phyloP scores from a whole-genome alignment of 768 basidiomycete genomes.

The Boletus bicolor region DNA sequence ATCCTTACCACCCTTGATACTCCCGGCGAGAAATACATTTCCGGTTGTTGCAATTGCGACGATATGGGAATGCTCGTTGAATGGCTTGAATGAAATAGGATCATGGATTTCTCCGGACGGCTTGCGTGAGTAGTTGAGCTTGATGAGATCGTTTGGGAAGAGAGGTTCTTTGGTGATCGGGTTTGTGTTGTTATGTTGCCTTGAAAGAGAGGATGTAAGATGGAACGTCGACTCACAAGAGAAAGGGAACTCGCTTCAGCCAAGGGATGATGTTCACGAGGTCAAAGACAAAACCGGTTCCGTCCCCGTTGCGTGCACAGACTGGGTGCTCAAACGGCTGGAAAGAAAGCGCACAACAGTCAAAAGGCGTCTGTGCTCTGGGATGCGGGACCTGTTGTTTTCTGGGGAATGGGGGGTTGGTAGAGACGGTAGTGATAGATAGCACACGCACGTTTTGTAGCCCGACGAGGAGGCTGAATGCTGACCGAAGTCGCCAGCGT shows the following conservation, averaged over 20 bases:
- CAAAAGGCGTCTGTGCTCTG: constrained; percentile 71
- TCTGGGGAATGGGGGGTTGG: constrained; percentile 34
- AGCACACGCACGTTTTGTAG: constrained; percentile 54
- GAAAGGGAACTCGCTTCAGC: constrained; percentile 64
- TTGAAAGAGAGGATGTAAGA: constrained; percentile 30
- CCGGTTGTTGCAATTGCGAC: constrained; percentile 87
- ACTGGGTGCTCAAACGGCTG: constrained; percentile 90
- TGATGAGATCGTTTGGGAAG: constrained; percentile 69
- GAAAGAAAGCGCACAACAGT: constrained; percentile 89
- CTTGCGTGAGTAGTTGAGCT: constrained; percentile 81
- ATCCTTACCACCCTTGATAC: constrained; percentile 81
- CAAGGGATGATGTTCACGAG: constrained; percentile 91
- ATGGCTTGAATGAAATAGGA: constrained; percentile 96
- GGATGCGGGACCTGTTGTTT: constrained; percentile 68
- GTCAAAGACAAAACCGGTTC: constrained; percentile 81
- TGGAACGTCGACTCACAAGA: constrained; percentile 1
- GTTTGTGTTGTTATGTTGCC: constrained; percentile 78
- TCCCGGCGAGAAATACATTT: constrained; percentile 92
- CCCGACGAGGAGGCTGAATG: constrained; percentile 81
- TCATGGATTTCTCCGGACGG: constrained; percentile 87
- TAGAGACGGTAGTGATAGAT: constrained; percentile 3
- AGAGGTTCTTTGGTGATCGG: constrained; percentile 74
- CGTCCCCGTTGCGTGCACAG: constrained; percentile 77
- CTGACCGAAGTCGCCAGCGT: constrained; percentile 74
- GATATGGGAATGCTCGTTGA: constrained; percentile 94